Evolutionary conservation across 176 grass and related monocot genomes (phyloP), one percentile per base, ranked within the genome.

Genomic region (Avena sativa): DNA sequence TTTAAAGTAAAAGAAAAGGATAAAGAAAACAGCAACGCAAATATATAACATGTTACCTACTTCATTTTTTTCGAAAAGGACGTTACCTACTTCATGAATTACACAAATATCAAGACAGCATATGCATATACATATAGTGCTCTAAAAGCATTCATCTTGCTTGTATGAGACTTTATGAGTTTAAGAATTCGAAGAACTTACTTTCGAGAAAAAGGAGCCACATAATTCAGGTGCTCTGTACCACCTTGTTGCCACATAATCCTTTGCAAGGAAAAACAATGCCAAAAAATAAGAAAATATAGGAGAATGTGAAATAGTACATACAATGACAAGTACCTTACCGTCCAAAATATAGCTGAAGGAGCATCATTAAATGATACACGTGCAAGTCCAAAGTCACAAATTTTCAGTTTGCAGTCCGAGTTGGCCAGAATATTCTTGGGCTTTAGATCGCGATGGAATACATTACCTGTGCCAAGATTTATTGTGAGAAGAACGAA

Each of bases 171-270:
- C 21, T 52, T 52, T 8, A 82, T 9, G 21, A 79, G 9, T 48
- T 78, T 13, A 71, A 25, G 64, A 85, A 19, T 20, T 71, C 40
- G 1, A 86, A 81, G 63, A 85, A 76, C 64, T 92, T 92, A 94
- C 96, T 63, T 96, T 98, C 61, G 96, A 98, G 88, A 96, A 98
- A 81, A 98, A 98, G 12, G 93, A 98, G 76, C 96, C 96, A 82
- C 96, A 96, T 75, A 98, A 81, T 96, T 98, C 96, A 90, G 96
- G 96, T 71, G 96, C 96, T 38, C 96, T 94, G 38, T 98, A 98
- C 96, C 96, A 98, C 65, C 96, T 91, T 86, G 96, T 98, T 83
- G 96, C 96, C 77, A 98, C 96, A 91, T 98, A 98, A 87, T 98
- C 96, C 96, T 98, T 91, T 13, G 58, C 14, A 88, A 86, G 47